Evolutionary conservation across 768 basidiomycete genomes (phyloP).

Genomic region (Postia placenta): DNA sequence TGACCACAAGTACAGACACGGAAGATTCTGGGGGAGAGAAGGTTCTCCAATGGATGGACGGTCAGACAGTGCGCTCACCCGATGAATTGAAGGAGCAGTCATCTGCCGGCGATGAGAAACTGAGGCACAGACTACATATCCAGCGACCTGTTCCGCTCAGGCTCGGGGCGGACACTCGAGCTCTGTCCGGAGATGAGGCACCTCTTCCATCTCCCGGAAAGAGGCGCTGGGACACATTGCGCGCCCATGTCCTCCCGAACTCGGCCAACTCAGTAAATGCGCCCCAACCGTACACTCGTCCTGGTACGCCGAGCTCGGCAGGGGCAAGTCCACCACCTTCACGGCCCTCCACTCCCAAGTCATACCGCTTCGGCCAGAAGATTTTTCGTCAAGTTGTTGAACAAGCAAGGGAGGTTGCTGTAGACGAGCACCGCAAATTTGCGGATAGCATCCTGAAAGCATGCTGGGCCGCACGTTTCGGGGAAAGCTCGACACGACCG

Average conservation of each 20-base stretch:
- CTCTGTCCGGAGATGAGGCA: slow-evolving; percentile 3
- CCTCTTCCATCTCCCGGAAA: slow-evolving; percentile 17
- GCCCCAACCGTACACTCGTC: neutral
- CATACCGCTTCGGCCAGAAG: slow-evolving; percentile 17
- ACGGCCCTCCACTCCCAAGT: slow-evolving; percentile 20
- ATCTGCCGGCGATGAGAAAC: neutral
- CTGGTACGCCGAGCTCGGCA: slow-evolving; percentile 6
- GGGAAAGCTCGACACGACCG: slow-evolving; percentile 30
- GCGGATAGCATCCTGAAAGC: slow-evolving; percentile 51
- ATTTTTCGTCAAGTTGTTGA: slow-evolving; percentile 51
- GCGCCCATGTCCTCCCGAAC: slow-evolving; percentile 19
- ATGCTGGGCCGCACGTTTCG: slow-evolving; percentile 46
- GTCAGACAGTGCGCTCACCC: slow-evolving; percentile 17
- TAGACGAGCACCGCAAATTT: slow-evolving; percentile 45
- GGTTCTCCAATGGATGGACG: slow-evolving; percentile 15
- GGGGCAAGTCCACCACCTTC: slow-evolving; percentile 8
- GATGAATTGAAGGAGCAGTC: slow-evolving; percentile 2
- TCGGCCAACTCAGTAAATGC: slow-evolving; percentile 1
- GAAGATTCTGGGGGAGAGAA: slow-evolving; percentile 3
- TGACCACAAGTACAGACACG: neutral
- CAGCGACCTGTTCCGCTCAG: slow-evolving; percentile 10
- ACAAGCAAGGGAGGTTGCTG: slow-evolving; percentile 44
- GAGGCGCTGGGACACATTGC: slow-evolving; percentile 23
- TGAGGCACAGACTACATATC: neutral
- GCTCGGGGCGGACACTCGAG: slow-evolving; percentile 5